Evolutionary conservation across 352 stramenopile genomes (phyloP).

Genomic region (Pythium utonaiense): DNA sequence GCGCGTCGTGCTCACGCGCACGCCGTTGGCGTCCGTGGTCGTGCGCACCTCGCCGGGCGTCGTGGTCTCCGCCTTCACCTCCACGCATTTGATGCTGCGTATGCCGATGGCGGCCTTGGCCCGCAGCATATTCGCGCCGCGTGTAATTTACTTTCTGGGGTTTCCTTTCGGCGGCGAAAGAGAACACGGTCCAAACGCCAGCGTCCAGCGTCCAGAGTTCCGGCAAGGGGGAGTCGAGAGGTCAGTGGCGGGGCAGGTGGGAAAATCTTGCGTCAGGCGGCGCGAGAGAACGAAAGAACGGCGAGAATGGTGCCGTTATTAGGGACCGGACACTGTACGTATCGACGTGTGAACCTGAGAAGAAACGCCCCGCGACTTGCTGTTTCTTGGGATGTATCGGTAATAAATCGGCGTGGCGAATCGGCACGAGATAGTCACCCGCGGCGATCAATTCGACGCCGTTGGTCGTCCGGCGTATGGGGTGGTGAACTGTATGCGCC

Average conservation of each 20-base stretch:
- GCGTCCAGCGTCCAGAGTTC: constrained; percentile 2
- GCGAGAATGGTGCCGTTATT: neutral
- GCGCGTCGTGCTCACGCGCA: constrained; percentile 56
- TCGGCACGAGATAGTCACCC: neutral
- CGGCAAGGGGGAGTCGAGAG: neutral
- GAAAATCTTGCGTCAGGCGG: constrained; percentile 3
- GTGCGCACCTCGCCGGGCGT: constrained; percentile 74
- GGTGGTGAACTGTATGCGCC: neutral
- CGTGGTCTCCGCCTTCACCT: constrained; percentile 86
- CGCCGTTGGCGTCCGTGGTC: constrained; percentile 56
- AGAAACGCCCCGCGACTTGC: neutral
- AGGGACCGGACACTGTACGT: neutral
- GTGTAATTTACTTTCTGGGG: neutral
- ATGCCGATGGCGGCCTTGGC: constrained; percentile 79
- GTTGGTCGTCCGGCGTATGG: neutral
- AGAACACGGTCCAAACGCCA: neutral
- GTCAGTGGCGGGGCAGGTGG: too few relatives aligned
- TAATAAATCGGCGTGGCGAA: neutral
- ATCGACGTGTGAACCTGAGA: neutral
- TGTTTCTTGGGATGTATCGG: neutral
- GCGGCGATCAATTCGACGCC: neutral
- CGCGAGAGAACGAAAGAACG: constrained; percentile 5
- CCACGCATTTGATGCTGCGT: constrained; percentile 71
- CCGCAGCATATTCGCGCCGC: constrained; percentile 41
- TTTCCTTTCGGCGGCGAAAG: neutral